A percentile compares a stretch with the other conserved stretches of the same genome.
phyloP scores from a whole-genome alignment of 352 stramenopile species.

The Phytophthora rubi region DNA sequence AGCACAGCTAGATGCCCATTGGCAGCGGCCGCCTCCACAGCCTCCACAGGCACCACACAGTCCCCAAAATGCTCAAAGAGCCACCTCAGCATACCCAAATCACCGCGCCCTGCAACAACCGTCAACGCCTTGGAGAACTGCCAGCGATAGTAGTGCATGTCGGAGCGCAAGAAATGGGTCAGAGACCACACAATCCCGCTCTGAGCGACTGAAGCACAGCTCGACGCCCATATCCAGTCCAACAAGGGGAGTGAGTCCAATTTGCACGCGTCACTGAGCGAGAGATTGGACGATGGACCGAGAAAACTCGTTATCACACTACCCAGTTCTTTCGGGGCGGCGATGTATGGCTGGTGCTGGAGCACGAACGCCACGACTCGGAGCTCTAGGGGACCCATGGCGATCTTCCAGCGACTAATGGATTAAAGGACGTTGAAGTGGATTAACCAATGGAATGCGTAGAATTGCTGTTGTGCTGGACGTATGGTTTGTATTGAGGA shows the following conservation, averaged over 20 bases:
- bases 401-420: not conserved
- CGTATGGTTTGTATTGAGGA: not conserved
- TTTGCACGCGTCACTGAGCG: not conserved
- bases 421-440: not conserved
- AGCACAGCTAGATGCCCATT: not conserved
- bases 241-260: not conserved
- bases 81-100: not conserved
- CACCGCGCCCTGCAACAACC: not conserved
- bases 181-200: not conserved
- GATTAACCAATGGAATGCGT: not conserved
- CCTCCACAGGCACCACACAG: not conserved
- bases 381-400: not conserved
- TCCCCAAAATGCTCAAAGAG: not conserved
- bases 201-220: not conserved
- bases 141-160: not conserved
- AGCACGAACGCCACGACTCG: not conserved
- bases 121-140: not conserved
- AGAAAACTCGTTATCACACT: not conserved
- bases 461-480: not conserved
- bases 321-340: not conserved
- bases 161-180: not conserved
- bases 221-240: slow-evolving; percentile 1
- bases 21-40: not conserved
- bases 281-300: not conserved
- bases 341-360: not conserved